phyloP scores from a whole-genome alignment of 176 grass and related monocot genomes.

The Themeda triandra region DNA sequence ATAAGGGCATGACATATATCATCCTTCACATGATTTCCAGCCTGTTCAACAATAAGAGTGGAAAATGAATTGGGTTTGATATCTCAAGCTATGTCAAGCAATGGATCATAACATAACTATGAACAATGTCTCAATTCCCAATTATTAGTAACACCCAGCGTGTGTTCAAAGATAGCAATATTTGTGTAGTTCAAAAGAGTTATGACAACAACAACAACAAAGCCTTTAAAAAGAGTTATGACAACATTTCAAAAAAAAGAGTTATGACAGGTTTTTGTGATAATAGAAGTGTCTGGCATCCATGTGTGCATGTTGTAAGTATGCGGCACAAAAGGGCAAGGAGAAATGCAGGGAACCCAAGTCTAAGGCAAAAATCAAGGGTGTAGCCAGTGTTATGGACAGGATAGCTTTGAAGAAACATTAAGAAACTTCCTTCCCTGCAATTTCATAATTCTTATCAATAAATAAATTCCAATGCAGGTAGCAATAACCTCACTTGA shows the following conservation, averaged over 20 bases:
- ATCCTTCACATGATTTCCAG: constrained; percentile 94
- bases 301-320: not conserved
- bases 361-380: not conserved
- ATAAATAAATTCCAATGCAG: not conserved
- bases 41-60: constrained; percentile 43
- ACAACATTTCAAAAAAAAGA: no score
- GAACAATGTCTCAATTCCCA: not conserved
- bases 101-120: not conserved
- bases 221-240: no score
- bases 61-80: constrained; percentile 20
- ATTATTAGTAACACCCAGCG: not conserved
- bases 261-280: not conserved
- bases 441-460: not conserved
- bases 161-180: not conserved
- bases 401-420: not conserved
- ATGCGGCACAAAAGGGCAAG: not conserved
- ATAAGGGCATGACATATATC: constrained; percentile 86
- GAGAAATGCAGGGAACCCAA: not conserved
- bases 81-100: not conserved
- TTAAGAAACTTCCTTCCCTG: not conserved
- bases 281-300: not conserved
- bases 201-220: no score
- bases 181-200: not conserved
- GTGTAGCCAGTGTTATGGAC: not conserved
- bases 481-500: constrained; percentile 1